Base-by-base conservation (phyloP, 1,284 basidiomycete species). In the Ceratobasidium sp. region DNA sequence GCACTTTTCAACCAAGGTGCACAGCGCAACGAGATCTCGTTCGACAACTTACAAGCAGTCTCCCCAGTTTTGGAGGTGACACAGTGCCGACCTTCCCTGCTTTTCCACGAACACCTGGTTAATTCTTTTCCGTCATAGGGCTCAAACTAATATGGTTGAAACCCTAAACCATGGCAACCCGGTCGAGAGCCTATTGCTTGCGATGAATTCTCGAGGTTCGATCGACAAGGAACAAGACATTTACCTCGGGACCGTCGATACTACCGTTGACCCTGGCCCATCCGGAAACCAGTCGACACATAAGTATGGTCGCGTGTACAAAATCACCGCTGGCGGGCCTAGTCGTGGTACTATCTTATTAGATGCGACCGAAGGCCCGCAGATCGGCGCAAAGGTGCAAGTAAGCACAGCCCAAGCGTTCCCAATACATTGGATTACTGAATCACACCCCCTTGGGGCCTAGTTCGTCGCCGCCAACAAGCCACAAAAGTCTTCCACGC, bases 61-160 rank as follows among this genome's bases (percentile, higher is more conserved):
- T 89, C 88, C 1, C 78, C 80, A 0, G 80, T 85, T 0, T 82
- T 90, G 80, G 83, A 79, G 0, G 85, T 95, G 22, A 90, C 90
- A 3, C 82, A 84, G 90, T 89, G 78, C 61, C 81, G 79, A 56
- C 16, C 62, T 58, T 22, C 14, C 8, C 37, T 27, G 65, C 24
- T 24, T 49, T 27, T 24, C 16, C n/a, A 16, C 16, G 3, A 19
- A 37, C 59, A 46, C 34, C 53, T 22, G 31, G 34, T 22, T 31
- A 53, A 22, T 49, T 31, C 19, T 19, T 27, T 16, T 53, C 19
- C 41, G 75, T 56, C 61, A 34, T 19, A 93, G 92, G 37, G 86
- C 89, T 1, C 90, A 92, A 80, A 94, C 93, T 0, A 96, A 96
- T 79, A 86, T 96, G 77, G 84, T 96, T 24, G 86, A 92, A 53